phyloP scores from a whole-genome alignment of 1,139 yeast genomes.

The Arxiozyma telluris region DNA sequence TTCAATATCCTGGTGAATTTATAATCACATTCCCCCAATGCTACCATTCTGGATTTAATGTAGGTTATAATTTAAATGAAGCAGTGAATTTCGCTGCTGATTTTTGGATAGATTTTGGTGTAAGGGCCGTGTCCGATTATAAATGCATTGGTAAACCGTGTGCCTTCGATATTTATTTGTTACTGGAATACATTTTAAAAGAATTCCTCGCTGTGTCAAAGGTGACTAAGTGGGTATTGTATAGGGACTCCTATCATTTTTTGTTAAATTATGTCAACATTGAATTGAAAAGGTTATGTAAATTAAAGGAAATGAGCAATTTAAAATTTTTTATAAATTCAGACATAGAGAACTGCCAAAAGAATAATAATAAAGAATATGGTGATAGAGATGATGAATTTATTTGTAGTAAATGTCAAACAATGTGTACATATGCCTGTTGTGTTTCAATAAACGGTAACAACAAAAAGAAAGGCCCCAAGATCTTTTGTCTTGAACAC shows the following conservation, averaged over 20 bases:
- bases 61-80: slow-evolving; percentile 70
- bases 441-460: not conserved
- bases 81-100: slow-evolving; percentile 73
- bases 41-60: slow-evolving; percentile 73
- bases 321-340: not conserved
- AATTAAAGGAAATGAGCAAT: not conserved
- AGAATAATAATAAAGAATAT: not conserved
- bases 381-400: slow-evolving; percentile 21
- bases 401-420: slow-evolving; percentile 30
- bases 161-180: slow-evolving; percentile 34
- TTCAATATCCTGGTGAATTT: slow-evolving; percentile 76
- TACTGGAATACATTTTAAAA: slow-evolving; percentile 25
- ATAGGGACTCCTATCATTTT: slow-evolving; percentile 16
- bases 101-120: slow-evolving; percentile 59
- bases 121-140: slow-evolving; percentile 49
- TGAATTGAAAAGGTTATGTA: slow-evolving; percentile 2
- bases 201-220: not conserved
- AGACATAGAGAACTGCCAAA: too few relatives aligned
- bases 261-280: slow-evolving; percentile 6
- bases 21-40: slow-evolving; percentile 69
- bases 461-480: too few relatives aligned
- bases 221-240: slow-evolving; percentile 13
- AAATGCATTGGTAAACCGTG: slow-evolving; percentile 31
- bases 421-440: slow-evolving; percentile 30
- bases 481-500: not conserved